Evolutionary conservation across 2,329 filamentous ascomycete genomes (phyloP).

Genomic region (Botrytis elliptica): DNA sequence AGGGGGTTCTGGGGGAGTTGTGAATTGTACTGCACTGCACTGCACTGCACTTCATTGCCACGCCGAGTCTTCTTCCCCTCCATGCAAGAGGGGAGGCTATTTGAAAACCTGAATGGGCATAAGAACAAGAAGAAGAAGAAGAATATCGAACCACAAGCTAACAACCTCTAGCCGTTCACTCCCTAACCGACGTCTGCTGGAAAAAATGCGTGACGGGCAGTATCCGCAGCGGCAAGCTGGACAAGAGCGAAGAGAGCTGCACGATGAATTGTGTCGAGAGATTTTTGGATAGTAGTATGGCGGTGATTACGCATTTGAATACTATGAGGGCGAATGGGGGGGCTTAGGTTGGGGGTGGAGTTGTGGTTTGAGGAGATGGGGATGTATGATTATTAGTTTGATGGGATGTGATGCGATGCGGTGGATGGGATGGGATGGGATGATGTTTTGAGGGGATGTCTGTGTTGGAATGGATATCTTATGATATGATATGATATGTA

Average conservation of each 20-base stretch:
- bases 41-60: too few species aligned
- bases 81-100: background rate
- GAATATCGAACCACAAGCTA: background rate
- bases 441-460: background rate
- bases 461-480: background rate
- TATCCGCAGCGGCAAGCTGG: slow-evolving; percentile 70
- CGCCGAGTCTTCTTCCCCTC: background rate
- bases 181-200: slow-evolving; percentile 80
- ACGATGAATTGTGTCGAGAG: slow-evolving; percentile 90
- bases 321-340: slow-evolving; percentile 47
- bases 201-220: slow-evolving; percentile 82
- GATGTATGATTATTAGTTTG: background rate
- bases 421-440: background rate
- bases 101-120: background rate
- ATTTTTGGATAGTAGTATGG: slow-evolving; percentile 84
- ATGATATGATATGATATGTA: background rate
- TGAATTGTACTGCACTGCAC: background rate
- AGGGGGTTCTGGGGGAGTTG: background rate
- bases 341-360: background rate
- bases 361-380: background rate
- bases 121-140: background rate
- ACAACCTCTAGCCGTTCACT: slow-evolving; percentile 60
- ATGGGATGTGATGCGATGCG: background rate
- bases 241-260: slow-evolving; percentile 76
- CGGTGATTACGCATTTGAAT: slow-evolving; percentile 84